Evolutionary conservation across 306 rosid species (phyloP).

Genomic region (Cajanus cajan): DNA sequence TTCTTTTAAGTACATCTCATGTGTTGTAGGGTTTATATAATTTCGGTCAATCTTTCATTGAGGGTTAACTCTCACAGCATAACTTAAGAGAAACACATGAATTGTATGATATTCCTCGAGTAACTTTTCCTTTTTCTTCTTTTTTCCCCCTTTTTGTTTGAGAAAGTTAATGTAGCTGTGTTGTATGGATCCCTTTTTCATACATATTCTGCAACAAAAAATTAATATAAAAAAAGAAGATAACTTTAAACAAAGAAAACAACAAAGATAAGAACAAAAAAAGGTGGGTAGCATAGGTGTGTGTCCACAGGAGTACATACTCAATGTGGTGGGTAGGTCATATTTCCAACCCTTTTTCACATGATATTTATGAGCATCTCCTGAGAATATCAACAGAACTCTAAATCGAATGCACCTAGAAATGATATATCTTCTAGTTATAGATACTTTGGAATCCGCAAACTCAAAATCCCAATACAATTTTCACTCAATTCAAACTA

Average conservation of each 20-base stretch:
- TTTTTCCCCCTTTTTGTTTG: not conserved
- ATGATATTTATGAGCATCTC: constrained; percentile 18
- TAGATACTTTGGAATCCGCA: not conserved
- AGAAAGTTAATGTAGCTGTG: not conserved
- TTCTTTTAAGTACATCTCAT: not conserved
- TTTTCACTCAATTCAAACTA: not conserved
- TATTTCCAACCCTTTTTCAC: constrained; percentile 40
- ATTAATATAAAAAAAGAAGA: not conserved
- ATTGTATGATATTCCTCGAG: not conserved
- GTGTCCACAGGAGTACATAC: not conserved
- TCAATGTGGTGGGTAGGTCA: constrained; percentile 32
- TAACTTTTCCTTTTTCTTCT: not conserved
- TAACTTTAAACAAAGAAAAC: constrained; percentile 36
- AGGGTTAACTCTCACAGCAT: not conserved
- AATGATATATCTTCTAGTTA: not conserved
- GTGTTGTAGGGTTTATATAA: constrained; percentile 29
- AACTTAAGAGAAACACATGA: constrained; percentile 1
- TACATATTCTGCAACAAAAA: not conserved
- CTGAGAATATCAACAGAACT: constrained; percentile 16
- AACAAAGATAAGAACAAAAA: constrained; percentile 31
- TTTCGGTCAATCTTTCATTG: constrained; percentile 3
- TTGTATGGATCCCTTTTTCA: constrained; percentile 5
- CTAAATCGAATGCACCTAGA: not conserved
- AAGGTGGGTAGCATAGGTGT: constrained; percentile 27
- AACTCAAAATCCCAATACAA: not conserved